Conservation (phyloP, 169 alveolate species). For the Nephromyces sp. region DNA sequence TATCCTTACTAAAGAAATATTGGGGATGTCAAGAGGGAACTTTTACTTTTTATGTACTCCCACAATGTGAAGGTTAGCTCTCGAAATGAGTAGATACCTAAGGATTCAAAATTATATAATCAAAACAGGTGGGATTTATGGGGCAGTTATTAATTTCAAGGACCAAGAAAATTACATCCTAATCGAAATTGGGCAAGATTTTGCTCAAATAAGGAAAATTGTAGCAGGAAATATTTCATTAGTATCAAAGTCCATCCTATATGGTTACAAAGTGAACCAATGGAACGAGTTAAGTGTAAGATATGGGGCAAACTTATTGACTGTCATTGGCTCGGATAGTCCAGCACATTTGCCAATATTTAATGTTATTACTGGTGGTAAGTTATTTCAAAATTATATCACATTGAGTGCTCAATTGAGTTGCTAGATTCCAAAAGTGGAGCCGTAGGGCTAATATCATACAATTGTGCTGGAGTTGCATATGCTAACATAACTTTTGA, state of each 20-base stretch:
- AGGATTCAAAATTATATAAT: background rate
- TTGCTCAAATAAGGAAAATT: constrained; percentile 52
- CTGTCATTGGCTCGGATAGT: constrained; percentile 50
- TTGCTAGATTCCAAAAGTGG: constrained; percentile 32
- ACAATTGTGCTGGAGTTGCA: constrained; percentile 64
- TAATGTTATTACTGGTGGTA: constrained; percentile 39
- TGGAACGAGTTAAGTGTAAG: constrained; percentile 55
- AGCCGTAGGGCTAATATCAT: constrained; percentile 54
- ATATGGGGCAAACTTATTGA: constrained; percentile 43
- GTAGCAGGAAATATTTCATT: constrained; percentile 43
- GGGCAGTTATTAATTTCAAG: constrained; percentile 50
- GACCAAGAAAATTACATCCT: constrained; percentile 57
- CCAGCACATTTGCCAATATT: constrained; percentile 45
- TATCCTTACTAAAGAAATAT: constrained; percentile 46
- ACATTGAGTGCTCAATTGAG: background rate
- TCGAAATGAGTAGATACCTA: background rate
- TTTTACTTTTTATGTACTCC: constrained; percentile 49
- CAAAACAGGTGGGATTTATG: constrained; percentile 48
- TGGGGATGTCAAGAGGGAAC: constrained; percentile 56
- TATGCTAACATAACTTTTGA: constrained; percentile 43
- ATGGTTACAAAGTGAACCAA: constrained; percentile 34
- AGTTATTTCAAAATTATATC: background rate
- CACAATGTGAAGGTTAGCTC: constrained; percentile 51
- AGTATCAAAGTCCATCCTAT: constrained; percentile 47
- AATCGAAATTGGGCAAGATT: constrained; percentile 51